Evolutionary conservation across 768 basidiomycete genomes (phyloP).

Genomic region (Boletus subcaerulescens): DNA sequence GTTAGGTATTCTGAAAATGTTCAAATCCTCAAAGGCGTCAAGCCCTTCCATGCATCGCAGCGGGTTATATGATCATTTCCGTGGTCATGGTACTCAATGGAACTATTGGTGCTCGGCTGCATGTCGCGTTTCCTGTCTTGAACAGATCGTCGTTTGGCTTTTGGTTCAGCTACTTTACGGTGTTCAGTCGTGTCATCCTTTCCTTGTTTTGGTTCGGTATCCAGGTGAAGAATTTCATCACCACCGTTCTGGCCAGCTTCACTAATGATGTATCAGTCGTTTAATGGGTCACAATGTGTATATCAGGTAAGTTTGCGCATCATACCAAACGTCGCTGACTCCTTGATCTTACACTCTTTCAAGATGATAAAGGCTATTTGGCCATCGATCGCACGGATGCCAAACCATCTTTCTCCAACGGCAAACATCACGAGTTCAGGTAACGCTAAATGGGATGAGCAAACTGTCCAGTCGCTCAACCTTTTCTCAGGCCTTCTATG

Average conservation of each 20-base stretch:
- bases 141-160: slow-evolving; percentile 86
- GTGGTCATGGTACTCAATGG: slow-evolving; percentile 76
- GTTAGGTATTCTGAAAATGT: background rate
- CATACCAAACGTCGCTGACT: background rate
- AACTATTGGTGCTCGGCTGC: slow-evolving; percentile 71
- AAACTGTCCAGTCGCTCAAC: background rate
- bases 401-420: slow-evolving; percentile 56
- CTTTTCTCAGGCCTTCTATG: slow-evolving; percentile 55
- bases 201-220: slow-evolving; percentile 83
- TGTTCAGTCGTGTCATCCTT: slow-evolving; percentile 71
- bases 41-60: slow-evolving; percentile 64
- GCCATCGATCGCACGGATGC: slow-evolving; percentile 64
- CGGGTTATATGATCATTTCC: slow-evolving; percentile 71
- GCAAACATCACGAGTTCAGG: slow-evolving; percentile 65
- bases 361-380: slow-evolving; percentile 79
- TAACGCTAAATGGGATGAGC: slow-evolving; percentile 9
- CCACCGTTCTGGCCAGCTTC: background rate
- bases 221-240: slow-evolving; percentile 42
- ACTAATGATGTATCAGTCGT: slow-evolving; percentile 36
- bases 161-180: slow-evolving; percentile 85
- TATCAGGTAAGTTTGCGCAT: slow-evolving; percentile 45
- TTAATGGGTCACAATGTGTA: slow-evolving; percentile 66
- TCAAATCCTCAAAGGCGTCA: slow-evolving; percentile 46
- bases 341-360: background rate
- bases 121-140: slow-evolving; percentile 73